These are phyloP conservation scores for Colletotrichum lini DNA, from an alignment of 2,329 filamentous ascomycete genomes.

Conservation along the genomic window DNA sequence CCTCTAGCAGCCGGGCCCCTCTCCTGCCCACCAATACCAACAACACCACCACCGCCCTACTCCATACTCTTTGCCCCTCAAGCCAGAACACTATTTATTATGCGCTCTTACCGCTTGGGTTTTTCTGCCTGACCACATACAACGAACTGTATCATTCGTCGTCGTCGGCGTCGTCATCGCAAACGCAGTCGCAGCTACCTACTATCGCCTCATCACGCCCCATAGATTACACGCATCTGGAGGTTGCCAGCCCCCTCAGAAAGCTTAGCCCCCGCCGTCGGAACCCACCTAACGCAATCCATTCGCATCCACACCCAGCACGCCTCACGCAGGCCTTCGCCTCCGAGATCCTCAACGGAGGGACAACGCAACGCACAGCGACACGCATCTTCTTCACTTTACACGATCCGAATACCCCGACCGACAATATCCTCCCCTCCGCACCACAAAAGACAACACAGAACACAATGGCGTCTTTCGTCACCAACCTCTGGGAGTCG, in stretches of 20 bases:
- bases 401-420: neutral
- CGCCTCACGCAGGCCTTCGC: neutral
- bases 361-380: slow-evolving; percentile 5
- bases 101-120: slow-evolving; percentile 36
- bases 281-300: neutral
- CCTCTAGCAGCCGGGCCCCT: slow-evolving; percentile 29
- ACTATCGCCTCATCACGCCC: neutral
- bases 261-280: neutral
- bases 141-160: slow-evolving; percentile 10
- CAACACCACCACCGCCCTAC: slow-evolving; percentile 3
- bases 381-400: neutral
- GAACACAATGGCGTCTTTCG: slow-evolving; percentile 69
- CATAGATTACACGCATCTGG: slow-evolving; percentile 2
- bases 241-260: neutral
- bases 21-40: slow-evolving; percentile 33
- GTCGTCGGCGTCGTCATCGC: neutral
- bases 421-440: neutral
- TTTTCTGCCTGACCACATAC: slow-evolving; percentile 13
- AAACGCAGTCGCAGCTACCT: neutral
- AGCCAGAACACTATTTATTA: slow-evolving; percentile 38
- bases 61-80: neutral
- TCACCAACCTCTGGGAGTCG: slow-evolving; percentile 88
- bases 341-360: neutral
- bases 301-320: slow-evolving; percentile 3
- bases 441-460: neutral